phyloP scores from a whole-genome alignment of 345 rosid genomes.

The Pistacia vera region DNA sequence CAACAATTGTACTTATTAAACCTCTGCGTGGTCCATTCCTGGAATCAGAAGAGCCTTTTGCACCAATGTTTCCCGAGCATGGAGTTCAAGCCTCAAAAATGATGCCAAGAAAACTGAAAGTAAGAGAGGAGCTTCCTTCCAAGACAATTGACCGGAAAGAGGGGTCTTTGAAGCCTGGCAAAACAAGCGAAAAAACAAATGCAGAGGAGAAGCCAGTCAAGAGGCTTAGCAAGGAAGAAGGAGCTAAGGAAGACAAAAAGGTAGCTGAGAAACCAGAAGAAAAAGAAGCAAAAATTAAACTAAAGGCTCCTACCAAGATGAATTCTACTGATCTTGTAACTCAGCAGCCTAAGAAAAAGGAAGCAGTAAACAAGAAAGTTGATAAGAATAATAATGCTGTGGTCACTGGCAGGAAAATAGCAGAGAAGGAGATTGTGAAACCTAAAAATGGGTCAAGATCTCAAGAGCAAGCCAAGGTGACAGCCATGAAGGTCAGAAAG shows the following conservation, averaged over 20 bases:
- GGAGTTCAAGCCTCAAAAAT: conserved; percentile 19
- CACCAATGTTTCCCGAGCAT: conserved; percentile 23
- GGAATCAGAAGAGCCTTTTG: conserved; percentile 28
- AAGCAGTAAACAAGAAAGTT: conserved; percentile 31
- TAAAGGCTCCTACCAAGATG: conserved; percentile 33
- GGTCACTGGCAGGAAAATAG: conserved; percentile 28
- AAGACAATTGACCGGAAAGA: conserved; percentile 36
- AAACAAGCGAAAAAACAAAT: conserved; percentile 21
- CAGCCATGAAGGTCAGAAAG: conserved; percentile 33
- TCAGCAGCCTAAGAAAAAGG: conserved; percentile 33
- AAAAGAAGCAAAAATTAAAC: conserved; percentile 35
- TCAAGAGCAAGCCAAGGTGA: conserved; percentile 43
- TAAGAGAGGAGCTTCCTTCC: conserved; percentile 36
- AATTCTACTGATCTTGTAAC: conserved; percentile 27
- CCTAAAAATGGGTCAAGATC: conserved; percentile 38
- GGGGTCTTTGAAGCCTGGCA: conserved; percentile 16
- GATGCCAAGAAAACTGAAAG: conserved; percentile 33
- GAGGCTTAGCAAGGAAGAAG: conserved; percentile 39
- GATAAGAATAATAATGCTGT: conserved; percentile 34
- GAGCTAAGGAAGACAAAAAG: conserved; percentile 28
- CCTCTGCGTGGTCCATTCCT: conserved; percentile 36
- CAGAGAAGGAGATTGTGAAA: conserved; percentile 36
- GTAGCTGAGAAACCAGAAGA: conserved; percentile 31
- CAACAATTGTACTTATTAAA: conserved; percentile 70
- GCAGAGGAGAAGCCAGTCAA: conserved; percentile 24